Evolutionary conservation across 768 basidiomycete genomes (phyloP).

Genomic region (Suillus bovinus): DNA sequence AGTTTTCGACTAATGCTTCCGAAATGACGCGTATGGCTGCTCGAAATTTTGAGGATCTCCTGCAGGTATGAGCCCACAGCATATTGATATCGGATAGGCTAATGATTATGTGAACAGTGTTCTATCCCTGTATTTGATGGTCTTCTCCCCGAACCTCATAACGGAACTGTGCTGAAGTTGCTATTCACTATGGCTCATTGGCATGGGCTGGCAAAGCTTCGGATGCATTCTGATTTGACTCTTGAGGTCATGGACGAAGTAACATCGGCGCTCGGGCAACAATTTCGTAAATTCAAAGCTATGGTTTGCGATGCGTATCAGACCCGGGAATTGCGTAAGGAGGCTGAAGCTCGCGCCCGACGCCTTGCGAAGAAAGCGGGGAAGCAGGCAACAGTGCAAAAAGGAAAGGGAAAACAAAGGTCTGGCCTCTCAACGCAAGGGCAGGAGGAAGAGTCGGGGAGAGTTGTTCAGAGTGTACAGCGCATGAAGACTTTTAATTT

Average conservation of each 20-base stretch:
- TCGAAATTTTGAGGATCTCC: slow-evolving; percentile 36
- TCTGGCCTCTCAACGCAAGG: no score
- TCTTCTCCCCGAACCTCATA: slow-evolving; percentile 15
- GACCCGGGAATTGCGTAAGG: neutral
- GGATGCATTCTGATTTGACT: neutral
- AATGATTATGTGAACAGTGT: slow-evolving; percentile 19
- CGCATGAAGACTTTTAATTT: slow-evolving; percentile 12
- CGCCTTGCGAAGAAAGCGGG: neutral
- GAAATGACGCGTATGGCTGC: slow-evolving; percentile 37
- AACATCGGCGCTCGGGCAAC: neutral
- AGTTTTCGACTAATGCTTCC: slow-evolving; percentile 31
- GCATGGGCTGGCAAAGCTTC: slow-evolving; percentile 15
- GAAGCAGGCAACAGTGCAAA: neutral
- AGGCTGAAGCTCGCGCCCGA: neutral
- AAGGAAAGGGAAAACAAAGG: no score
- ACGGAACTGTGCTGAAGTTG: slow-evolving; percentile 10
- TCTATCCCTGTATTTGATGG: slow-evolving; percentile 33
- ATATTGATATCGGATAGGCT: neutral
- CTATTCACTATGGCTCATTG: slow-evolving; percentile 6
- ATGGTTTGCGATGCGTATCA: neutral
- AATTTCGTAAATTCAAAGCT: neutral
- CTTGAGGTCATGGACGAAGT: neutral
- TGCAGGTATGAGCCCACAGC: slow-evolving; percentile 20
- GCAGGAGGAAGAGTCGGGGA: no score
- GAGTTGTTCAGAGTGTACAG: neutral